Evolutionary conservation across 2,329 filamentous ascomycete genomes (phyloP), one percentile per base, ranked within the genome.

Genomic region (Exophiala lecanii-corni): DNA sequence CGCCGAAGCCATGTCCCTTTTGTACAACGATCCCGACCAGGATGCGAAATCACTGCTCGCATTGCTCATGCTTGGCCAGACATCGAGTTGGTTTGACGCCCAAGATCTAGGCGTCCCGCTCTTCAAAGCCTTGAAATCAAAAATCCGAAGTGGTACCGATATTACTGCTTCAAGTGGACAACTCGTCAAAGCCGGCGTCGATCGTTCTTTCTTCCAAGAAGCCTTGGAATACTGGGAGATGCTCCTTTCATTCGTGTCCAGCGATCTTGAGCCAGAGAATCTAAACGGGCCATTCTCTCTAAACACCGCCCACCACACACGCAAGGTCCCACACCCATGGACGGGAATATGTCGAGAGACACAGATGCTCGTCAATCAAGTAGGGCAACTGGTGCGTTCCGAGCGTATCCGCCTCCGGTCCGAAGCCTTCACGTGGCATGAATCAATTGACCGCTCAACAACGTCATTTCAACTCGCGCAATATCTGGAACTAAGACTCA

Each of bases 151-250:
- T 23, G 36, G 16, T 21, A 36, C n/a, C 23, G 39, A 13, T 23
- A 40, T 26, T 32, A 34, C 35, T 57, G 41, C 60, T 64, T 20
- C 33, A 13, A 13, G 20, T 32, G 16, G 13, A 26, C 16, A 37
- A 10, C 16, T 32, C 31, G n/a, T 18, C 31, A 21, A 37, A 32
- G 9, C 38, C 25, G 32, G 23, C 21, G 5, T 37, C 4, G 35
- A 43, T 25, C 64, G 73, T 15, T 67, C 71, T 21, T 78, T 78
- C 55, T 76, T 76, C 49, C 69, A 76, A 47, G 72, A 77, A 54
- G 72, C 73, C 16, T 59, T 78, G 30, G 70, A 77, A 37, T 75
- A 77, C 49, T 78, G 75, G 75, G 75, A 78, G 51, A 78, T 78
- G 75, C 63, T 76, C 3, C 69, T 76, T 37, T 73, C 73, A 0